Conservation (phyloP, 495 filamentous ascomycete species). For the Trichoderma reesei region DNA sequence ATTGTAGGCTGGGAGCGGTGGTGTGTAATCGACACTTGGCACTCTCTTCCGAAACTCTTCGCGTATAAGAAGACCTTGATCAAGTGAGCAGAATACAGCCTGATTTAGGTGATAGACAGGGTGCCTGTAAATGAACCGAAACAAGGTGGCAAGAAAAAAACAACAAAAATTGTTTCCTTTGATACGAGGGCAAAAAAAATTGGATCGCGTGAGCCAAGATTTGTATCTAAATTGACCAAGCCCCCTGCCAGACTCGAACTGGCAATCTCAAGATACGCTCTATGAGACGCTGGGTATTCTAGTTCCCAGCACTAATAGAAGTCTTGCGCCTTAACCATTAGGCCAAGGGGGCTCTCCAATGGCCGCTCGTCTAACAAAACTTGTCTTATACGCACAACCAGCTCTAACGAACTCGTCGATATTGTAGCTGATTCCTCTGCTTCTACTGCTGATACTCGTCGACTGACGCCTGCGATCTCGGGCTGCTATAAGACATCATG, state of each 20-base stretch:
- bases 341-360: not conserved
- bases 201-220: not conserved
- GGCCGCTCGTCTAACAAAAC: not conserved
- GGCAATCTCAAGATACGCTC: not conserved
- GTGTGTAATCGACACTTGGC: no score
- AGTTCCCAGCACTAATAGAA: not conserved
- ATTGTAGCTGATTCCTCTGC: not conserved
- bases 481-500: not conserved
- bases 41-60: no score
- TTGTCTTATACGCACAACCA: not conserved
- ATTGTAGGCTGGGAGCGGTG: no score
- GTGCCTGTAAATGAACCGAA: no score
- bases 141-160: no score
- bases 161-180: not conserved
- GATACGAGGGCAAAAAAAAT: not conserved
- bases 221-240: not conserved
- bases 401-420: not conserved
- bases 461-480: no score
- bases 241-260: not conserved
- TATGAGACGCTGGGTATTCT: no score
- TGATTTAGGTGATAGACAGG: no score
- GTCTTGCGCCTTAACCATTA: constrained; percentile 2
- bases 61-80: no score
- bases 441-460: not conserved
- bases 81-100: no score